A percentile compares a stretch with the other conserved stretches of the same genome.
phyloP scores from a whole-genome alignment of 192 early-diverging fungal species.

The Helicostylum pulchrum region DNA sequence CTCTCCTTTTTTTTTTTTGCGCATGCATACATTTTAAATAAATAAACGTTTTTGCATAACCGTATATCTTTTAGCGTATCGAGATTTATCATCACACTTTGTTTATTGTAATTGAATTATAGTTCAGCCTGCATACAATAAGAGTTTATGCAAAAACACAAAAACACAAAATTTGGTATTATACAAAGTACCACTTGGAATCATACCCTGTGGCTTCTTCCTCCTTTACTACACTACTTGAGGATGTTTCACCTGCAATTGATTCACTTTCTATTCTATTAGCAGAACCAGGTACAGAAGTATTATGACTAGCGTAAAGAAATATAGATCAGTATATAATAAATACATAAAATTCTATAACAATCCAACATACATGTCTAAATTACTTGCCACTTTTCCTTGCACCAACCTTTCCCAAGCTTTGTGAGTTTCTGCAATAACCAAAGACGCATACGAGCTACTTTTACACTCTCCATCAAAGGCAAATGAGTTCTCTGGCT shows the following conservation, averaged over 20 bases:
- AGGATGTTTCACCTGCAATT: background rate
- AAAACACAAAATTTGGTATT: background rate
- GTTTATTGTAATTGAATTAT: no score
- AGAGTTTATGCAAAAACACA: no score
- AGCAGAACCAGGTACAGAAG: conserved; percentile 13
- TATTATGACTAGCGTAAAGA: conserved; percentile 19
- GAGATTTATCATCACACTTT: no score
- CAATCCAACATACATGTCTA: conserved; percentile 14
- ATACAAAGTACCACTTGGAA: conserved; percentile 11
- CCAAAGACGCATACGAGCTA: conserved; percentile 77
- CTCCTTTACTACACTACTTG: background rate
- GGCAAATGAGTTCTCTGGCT: conserved; percentile 99
- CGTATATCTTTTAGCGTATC: no score
- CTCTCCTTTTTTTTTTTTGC: no score
- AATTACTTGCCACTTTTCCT: conserved; percentile 9
- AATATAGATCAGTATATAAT: background rate
- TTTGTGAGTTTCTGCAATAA: conserved; percentile 90
- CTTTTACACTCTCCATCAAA: conserved; percentile 86
- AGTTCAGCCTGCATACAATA: no score
- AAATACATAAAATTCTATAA: background rate
- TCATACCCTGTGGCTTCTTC: conserved; percentile 2
- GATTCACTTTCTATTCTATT: conserved; percentile 6
- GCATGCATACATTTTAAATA: no score
- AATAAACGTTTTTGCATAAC: no score
- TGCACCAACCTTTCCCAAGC: conserved; percentile 86